Conservation (phyloP, 345 rosid species). For the Ailanthus altissimus region DNA sequence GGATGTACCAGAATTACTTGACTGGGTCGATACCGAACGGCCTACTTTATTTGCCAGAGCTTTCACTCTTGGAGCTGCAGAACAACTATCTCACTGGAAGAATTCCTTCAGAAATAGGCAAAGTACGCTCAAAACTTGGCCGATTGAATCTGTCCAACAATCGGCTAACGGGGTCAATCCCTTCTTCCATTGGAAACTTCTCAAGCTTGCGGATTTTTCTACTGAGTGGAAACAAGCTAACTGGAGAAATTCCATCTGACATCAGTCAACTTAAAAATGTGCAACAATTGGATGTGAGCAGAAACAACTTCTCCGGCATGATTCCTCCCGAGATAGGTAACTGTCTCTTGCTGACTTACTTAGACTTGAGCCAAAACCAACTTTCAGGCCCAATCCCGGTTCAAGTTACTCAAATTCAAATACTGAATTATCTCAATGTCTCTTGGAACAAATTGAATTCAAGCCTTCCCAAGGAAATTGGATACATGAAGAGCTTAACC, state of each 20-base stretch:
- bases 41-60: slow-evolving; percentile 65
- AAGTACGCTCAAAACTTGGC: slow-evolving; percentile 40
- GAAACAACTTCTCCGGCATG: slow-evolving; percentile 70
- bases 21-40: slow-evolving; percentile 72
- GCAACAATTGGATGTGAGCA: slow-evolving; percentile 65
- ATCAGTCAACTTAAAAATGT: slow-evolving; percentile 56
- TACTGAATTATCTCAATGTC: slow-evolving; percentile 72
- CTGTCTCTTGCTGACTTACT: slow-evolving; percentile 47
- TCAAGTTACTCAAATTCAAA: slow-evolving; percentile 54
- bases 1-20: slow-evolving; percentile 80
- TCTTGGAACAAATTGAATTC: slow-evolving; percentile 77
- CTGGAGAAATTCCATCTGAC: slow-evolving; percentile 68
- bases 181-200: slow-evolving; percentile 62
- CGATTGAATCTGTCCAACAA: slow-evolving; percentile 79
- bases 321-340: slow-evolving; percentile 67
- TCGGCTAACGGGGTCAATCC: slow-evolving; percentile 65
- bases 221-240: slow-evolving; percentile 60
- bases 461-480: slow-evolving; percentile 61
- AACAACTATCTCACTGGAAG: slow-evolving; percentile 64
- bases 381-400: slow-evolving; percentile 62
- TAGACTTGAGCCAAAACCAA: slow-evolving; percentile 70
- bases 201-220: slow-evolving; percentile 70
- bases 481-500: slow-evolving; percentile 76
- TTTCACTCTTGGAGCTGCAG: slow-evolving; percentile 75
- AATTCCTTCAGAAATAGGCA: slow-evolving; percentile 38